Evolutionary conservation across 148 eudicot species (phyloP), one percentile per base, ranked within the genome.

Genomic region (Diospyros lotus): DNA sequence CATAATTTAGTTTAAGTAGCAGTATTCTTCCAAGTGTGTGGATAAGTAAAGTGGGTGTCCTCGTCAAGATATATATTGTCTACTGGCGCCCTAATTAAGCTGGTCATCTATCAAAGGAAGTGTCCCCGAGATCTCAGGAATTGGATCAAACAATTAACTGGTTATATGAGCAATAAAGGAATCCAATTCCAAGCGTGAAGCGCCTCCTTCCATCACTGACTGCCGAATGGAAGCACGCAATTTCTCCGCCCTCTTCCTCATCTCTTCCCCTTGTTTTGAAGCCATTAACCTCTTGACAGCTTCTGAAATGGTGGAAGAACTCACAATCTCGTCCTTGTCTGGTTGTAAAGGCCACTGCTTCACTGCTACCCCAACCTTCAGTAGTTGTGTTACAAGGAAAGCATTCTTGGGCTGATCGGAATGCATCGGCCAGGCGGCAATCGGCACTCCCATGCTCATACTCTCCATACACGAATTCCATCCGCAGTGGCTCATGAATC

Each of bases 381-480:
- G 9, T 41, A 70, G 13, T 28, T 70, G 38, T 9, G 73, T 70
- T 39, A 55, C 60, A 6, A 70, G 28, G 42, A 54, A 54, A 3
- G 48, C 62, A 15, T 54, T 70, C 62, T 55, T 55, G 5, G 73
- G 73, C 2, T 70, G 73, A 13, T 70, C 73, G 4, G 73, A 55
- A n/a, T 70, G 62, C 73, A 55, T 54, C 13, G 73, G 73, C 62
- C 63, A 70, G 5, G 73, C 48, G 2, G 17, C 62, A 7, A 70
- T 55, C 11, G 73, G 73, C 38, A 70, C 73, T 15, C 62, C 62
- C 46, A 4, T 41, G 12, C 61, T 41, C n/a, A 70, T 55, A 15
- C 62, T 70, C 73, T 70, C 73, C 14, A 70, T 9, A 50, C 50
- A 70, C 12, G 73, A 70, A n/a, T 70, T 70, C 73, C 63, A 70